Percentiles rank a stretch among this genome's conserved stretches.
Evolutionary conservation across 164 flowering plant species (phyloP).

Genomic region (Akebia trifoliata): DNA sequence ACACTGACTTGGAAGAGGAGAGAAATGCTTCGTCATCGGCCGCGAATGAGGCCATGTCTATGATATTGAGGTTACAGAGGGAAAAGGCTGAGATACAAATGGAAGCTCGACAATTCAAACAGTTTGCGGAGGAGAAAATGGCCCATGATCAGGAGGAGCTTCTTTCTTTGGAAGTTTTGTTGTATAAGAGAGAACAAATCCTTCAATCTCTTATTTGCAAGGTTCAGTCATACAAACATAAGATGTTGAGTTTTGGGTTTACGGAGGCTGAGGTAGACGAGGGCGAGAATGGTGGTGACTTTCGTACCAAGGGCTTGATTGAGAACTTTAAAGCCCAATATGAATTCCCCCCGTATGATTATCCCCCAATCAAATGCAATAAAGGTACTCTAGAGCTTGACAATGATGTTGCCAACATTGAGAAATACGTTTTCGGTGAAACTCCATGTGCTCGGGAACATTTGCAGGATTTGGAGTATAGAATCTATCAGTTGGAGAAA

Average conservation of each 20-base stretch:
- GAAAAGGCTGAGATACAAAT: conserved; percentile 89
- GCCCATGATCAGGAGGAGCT: conserved; percentile 83
- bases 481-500: conserved; percentile 39
- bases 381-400: conserved; percentile 33
- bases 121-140: conserved; percentile 89
- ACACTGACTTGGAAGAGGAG: conserved; percentile 79
- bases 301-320: conserved; percentile 28
- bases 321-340: conserved; percentile 33
- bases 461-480: conserved; percentile 39
- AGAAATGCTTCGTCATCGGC: conserved; percentile 87
- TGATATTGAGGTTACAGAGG: conserved; percentile 93
- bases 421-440: conserved; percentile 70
- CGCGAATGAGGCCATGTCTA: conserved; percentile 95
- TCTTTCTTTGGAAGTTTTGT: conserved; percentile 60
- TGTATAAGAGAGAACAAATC: conserved; percentile 77
- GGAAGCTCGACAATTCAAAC: conserved; percentile 86
- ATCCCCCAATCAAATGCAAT: conserved; percentile 75
- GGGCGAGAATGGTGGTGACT: conserved; percentile 30
- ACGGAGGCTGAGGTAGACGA: conserved; percentile 68
- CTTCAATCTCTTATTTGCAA: conserved; percentile 75
- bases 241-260: conserved; percentile 85
- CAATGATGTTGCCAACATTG: conserved; percentile 46
- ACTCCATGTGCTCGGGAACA: conserved; percentile 44
- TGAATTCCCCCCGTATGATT: conserved; percentile 49
- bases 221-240: conserved; percentile 79